Base-by-base conservation (phyloP, 495 filamentous ascomycete genomes). In the Penicillium macrosclerotiorum region DNA sequence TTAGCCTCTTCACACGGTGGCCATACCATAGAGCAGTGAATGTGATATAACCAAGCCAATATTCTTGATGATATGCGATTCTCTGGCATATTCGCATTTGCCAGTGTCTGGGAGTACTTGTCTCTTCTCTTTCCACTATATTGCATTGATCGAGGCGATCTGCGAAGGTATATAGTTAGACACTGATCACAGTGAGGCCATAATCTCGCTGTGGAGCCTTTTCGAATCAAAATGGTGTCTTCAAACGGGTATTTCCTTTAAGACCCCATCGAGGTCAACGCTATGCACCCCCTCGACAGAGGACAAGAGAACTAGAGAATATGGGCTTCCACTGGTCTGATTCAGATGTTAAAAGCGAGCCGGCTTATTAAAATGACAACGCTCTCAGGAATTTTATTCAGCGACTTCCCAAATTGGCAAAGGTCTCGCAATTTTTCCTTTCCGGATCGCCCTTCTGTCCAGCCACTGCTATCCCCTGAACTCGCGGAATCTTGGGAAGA, bases 211-310 rank as follows among this genome's bases (percentile, higher is more conserved):
- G 20, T 45, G 22, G 42, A 36, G 4, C 22, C 32, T 23, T 45
- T 45, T n/a, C 42, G 32, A 6, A 35, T 14, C 13, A 45, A n/a
- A 37, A 45, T 45, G 42, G 22, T 27, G 9, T 27, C 42, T 20
- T 24, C 42, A 8, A 37, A 45, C 23, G 20, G 32, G 8, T n/a
- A 26, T 8, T 45, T 45, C 12, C 31, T 45, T 4, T 33, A 45
- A 27, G 32, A 45, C 23, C 32, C 32, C 32, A 29, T 45, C 32
- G 42, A 45, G 32, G 37, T 37, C 32, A 14, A 45, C 23, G 42
- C 42, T 17, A 37, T 37, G 32, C n/a, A 30, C 23, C 32, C 37
- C 6, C n/a, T 13, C 32, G 3, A 45, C 42, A 4, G 42, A 45
- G 22, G 27, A 33, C 5, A 9, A 42, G 12, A 42, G n/a, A 45